Conservation (phyloP, 208 protist genomes). For the Crithidia expoeki region DNA sequence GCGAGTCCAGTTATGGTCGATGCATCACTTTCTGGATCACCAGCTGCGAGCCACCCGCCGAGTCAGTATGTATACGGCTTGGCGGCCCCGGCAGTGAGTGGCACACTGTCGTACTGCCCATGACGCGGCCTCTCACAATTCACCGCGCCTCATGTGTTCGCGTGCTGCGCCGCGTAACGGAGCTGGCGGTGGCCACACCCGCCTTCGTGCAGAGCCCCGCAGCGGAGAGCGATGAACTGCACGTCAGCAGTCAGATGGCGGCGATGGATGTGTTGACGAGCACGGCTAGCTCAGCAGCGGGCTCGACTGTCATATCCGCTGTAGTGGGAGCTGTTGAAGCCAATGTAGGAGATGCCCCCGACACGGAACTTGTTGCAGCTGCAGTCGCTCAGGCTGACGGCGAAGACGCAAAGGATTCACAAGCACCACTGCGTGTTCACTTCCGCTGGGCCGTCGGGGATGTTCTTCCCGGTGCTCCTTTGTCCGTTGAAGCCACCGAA, state of each 20-base stretch:
- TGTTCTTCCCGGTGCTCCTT: background rate
- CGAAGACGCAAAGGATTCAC: background rate
- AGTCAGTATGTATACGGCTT: constrained; percentile 48
- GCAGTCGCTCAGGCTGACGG: background rate
- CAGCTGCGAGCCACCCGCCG: constrained; percentile 24
- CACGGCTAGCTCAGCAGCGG: constrained; percentile 19
- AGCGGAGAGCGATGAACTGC: constrained; percentile 21
- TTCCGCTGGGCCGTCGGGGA: constrained; percentile 38
- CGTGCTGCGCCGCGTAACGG: constrained; percentile 33
- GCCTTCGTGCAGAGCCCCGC: constrained; percentile 17
- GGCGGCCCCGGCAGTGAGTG: constrained; percentile 58
- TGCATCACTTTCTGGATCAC: constrained; percentile 41
- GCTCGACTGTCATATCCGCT: constrained; percentile 8
- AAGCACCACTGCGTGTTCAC: constrained; percentile 23
- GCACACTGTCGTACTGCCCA: constrained; percentile 51
- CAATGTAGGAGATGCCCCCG: background rate
- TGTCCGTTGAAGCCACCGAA: background rate
- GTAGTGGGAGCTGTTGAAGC: background rate
- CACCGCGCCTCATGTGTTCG: constrained; percentile 8
- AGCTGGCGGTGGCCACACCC: constrained; percentile 47
- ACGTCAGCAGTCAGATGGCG: constrained; percentile 17
- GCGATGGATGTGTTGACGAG: constrained; percentile 31
- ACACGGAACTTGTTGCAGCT: constrained; percentile 10
- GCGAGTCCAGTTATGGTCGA: constrained; percentile 36
- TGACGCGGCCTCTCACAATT: constrained; percentile 37